Evolutionary conservation across 2,329 filamentous ascomycete species (phyloP).

Genomic region (Podosphaera fusca): DNA sequence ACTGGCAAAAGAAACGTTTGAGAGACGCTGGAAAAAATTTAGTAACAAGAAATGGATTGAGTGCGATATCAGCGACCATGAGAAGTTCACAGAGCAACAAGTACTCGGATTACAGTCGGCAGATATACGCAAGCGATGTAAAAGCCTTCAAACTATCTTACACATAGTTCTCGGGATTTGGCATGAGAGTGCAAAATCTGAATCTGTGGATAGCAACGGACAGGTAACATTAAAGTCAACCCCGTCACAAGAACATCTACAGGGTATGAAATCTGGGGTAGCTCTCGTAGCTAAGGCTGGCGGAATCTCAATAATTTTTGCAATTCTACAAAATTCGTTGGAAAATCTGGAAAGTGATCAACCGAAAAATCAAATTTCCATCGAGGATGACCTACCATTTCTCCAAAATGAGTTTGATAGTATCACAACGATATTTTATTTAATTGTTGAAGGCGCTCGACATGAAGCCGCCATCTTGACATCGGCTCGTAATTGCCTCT

Average conservation of each 20-base stretch:
- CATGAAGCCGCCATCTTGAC: slow-evolving; percentile 27
- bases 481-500: slow-evolving; percentile 19
- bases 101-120: slow-evolving; percentile 23
- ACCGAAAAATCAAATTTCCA: slow-evolving; percentile 7
- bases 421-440: slow-evolving; percentile 39
- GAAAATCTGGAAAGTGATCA: slow-evolving; percentile 15
- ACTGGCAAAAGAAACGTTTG: slow-evolving; percentile 52
- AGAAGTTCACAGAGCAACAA: slow-evolving; percentile 32
- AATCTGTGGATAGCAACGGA: slow-evolving; percentile 8
- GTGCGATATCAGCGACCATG: slow-evolving; percentile 30
- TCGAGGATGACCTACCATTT: slow-evolving; percentile 15
- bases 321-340: slow-evolving; percentile 14
- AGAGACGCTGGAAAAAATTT: slow-evolving; percentile 45
- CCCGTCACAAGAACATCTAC: slow-evolving; percentile 32
- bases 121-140: slow-evolving; percentile 26
- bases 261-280: slow-evolving; percentile 32
- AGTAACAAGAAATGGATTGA: slow-evolving; percentile 39
- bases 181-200: slow-evolving; percentile 34
- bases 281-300: slow-evolving; percentile 26
- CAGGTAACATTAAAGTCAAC: slow-evolving; percentile 24
- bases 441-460: slow-evolving; percentile 32
- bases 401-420: slow-evolving; percentile 36
- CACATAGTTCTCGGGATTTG: slow-evolving; percentile 47
- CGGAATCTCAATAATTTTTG: slow-evolving; percentile 12
- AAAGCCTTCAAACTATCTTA: slow-evolving; percentile 31